Conservation (phyloP, 371 early-diverging fungal species). For the Mortierella sp. region DNA sequence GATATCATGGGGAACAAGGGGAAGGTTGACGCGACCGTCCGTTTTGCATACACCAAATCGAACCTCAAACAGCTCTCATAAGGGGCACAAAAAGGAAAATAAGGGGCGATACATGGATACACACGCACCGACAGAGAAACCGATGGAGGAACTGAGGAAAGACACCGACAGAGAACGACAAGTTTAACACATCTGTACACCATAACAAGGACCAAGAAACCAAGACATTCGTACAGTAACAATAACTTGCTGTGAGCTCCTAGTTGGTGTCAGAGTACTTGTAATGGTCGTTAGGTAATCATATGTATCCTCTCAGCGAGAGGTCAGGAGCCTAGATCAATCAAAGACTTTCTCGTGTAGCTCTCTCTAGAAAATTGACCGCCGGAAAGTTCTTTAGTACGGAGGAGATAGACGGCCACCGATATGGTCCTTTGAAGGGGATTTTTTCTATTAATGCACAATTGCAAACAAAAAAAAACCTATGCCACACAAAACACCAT, state of each 20-base stretch:
- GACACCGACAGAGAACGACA: neutral
- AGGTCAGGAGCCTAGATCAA: neutral
- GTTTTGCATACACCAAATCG: neutral
- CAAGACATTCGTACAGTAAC: neutral
- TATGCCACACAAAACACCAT: no score
- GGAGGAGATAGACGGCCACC: no score
- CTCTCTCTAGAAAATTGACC: neutral
- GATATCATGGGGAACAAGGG: neutral
- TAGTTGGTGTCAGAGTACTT: neutral
- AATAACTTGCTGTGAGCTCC: neutral
- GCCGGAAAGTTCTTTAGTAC: neutral
- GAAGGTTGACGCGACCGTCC: neutral
- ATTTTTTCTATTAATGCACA: no score
- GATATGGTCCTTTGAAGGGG: no score
- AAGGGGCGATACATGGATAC: no score
- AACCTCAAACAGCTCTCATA: constrained; percentile 2
- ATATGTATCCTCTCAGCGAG: neutral
- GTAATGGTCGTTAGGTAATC: neutral
- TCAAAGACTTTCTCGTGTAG: neutral
- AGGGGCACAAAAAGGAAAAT: neutral
- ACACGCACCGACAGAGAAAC: neutral
- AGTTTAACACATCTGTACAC: neutral
- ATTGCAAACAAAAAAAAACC: no score
- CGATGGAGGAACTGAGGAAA: no score
- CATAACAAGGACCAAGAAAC: neutral